Conservation (phyloP, 1,284 basidiomycete genomes). For the Veloboletus limbatus region DNA sequence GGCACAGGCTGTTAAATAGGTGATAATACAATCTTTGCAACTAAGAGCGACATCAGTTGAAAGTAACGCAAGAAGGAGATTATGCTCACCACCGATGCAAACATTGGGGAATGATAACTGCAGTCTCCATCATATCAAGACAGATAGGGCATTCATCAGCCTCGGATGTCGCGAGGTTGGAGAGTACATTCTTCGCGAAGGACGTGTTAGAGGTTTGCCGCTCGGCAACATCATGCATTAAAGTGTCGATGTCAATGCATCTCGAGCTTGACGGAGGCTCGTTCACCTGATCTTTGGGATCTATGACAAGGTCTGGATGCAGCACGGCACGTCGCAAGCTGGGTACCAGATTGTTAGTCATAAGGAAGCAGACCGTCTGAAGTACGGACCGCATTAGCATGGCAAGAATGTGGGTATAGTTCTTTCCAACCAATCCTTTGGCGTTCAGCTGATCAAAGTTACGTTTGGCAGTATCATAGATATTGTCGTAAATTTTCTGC, state of each 20-base stretch:
- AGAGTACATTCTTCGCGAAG: constrained; percentile 67
- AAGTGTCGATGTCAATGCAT: constrained; percentile 57
- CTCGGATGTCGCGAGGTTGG: constrained; percentile 45
- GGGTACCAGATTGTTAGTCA: constrained; percentile 8
- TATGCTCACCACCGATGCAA: constrained; percentile 68
- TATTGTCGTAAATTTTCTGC: constrained; percentile 77
- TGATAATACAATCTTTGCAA: constrained; percentile 82
- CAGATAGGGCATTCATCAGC: constrained; percentile 79
- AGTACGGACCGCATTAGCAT: constrained; percentile 78
- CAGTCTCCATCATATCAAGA: constrained; percentile 68
- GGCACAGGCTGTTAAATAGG: constrained; percentile 61
- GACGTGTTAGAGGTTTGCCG: constrained; percentile 40
- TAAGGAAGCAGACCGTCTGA: not conserved
- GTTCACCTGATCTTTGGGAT: constrained; percentile 42
- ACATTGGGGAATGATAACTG: constrained; percentile 73
- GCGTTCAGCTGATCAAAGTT: constrained; percentile 76
- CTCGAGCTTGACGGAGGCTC: constrained; percentile 34
- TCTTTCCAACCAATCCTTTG: constrained; percentile 76
- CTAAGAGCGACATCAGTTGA: constrained; percentile 37
- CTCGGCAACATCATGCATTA: constrained; percentile 62
- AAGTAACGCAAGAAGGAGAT: not conserved
- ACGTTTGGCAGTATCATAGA: constrained; percentile 64
- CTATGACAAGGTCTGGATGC: constrained; percentile 76
- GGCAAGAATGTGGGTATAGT: constrained; percentile 87
- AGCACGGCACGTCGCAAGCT: constrained; percentile 85